Conservation (phyloP, 306 rosid genomes). For the Oemleria cerasiformis region DNA sequence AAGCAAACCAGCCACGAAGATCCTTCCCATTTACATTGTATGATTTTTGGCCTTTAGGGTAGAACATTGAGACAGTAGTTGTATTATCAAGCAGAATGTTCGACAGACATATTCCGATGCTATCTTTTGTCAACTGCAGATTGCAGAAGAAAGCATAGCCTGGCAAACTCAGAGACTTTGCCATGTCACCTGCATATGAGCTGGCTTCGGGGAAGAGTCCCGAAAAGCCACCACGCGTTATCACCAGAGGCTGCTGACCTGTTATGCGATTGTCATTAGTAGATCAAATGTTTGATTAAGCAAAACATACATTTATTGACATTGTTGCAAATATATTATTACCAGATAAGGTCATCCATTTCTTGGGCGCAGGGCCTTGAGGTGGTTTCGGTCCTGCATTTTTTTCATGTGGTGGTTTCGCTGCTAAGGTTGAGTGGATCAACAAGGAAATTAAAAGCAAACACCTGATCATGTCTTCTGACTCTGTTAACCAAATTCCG, state of each 20-base stretch:
- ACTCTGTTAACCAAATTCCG: slow-evolving; percentile 31
- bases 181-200: slow-evolving; percentile 28
- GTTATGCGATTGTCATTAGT: no score
- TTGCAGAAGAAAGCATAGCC: slow-evolving; percentile 52
- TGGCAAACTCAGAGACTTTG: slow-evolving; percentile 27
- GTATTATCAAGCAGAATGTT: slow-evolving; percentile 55
- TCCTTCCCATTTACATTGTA: slow-evolving; percentile 53
- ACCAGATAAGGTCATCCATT: slow-evolving; percentile 86
- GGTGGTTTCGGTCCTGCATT: not conserved
- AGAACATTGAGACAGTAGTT: slow-evolving; percentile 41
- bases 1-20: slow-evolving; percentile 56
- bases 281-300: no score
- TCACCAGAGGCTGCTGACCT: slow-evolving; percentile 67
- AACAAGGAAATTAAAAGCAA: slow-evolving; percentile 47
- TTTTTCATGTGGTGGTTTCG: slow-evolving; percentile 9
- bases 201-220: slow-evolving; percentile 81
- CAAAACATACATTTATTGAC: not conserved
- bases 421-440: slow-evolving; percentile 49
- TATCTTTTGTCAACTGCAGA: slow-evolving; percentile 73
- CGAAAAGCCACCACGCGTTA: slow-evolving; percentile 76
- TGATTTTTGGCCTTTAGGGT: slow-evolving; percentile 34
- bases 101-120: slow-evolving; percentile 55
- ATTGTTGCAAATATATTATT: slow-evolving; percentile 1
- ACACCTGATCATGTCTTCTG: slow-evolving; percentile 49
- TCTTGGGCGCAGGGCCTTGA: slow-evolving; percentile 3